phyloP scores from a whole-genome alignment of 139 green algal genomes.

The Chloropicon primus region DNA sequence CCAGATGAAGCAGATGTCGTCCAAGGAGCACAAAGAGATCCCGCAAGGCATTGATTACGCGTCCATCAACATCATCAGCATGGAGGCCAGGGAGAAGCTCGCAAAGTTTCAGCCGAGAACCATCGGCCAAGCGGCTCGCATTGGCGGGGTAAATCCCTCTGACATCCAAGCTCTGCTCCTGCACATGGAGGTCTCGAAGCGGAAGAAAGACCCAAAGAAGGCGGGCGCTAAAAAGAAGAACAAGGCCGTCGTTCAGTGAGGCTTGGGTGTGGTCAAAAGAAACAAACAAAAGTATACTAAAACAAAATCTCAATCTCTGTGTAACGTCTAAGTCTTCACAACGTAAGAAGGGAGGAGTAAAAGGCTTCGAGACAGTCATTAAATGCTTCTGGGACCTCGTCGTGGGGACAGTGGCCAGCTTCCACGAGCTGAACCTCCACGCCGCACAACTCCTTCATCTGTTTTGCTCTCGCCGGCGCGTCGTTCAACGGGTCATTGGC shows the following conservation, averaged over 20 bases:
- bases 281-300: no score
- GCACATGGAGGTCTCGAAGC: constrained; percentile 54
- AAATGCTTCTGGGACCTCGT: constrained; percentile 58
- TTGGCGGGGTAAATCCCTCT: constrained; percentile 86
- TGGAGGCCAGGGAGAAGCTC: constrained; percentile 88
- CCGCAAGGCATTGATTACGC: constrained; percentile 57
- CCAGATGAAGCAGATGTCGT: not conserved
- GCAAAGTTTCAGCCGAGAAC: constrained; percentile 52
- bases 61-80: constrained; percentile 29
- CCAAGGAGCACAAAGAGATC: constrained; percentile 35
- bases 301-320: no score
- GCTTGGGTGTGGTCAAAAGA: no score
- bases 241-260: no score
- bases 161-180: constrained; percentile 87
- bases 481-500: not conserved
- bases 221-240: no score
- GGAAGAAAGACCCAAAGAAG: not conserved
- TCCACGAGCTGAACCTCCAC: constrained; percentile 25
- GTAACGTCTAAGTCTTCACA: no score
- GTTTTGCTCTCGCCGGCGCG: not conserved
- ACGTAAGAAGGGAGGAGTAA: no score
- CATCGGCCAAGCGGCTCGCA: constrained; percentile 76
- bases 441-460: constrained; percentile 28
- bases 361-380: no score
- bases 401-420: constrained; percentile 69